Percentiles rank a stretch among this genome's conserved stretches.
These are phyloP conservation scores for Chalciporus piperatus DNA, from an alignment of 768 basidiomycete species.

Conservation along the genomic window DNA sequence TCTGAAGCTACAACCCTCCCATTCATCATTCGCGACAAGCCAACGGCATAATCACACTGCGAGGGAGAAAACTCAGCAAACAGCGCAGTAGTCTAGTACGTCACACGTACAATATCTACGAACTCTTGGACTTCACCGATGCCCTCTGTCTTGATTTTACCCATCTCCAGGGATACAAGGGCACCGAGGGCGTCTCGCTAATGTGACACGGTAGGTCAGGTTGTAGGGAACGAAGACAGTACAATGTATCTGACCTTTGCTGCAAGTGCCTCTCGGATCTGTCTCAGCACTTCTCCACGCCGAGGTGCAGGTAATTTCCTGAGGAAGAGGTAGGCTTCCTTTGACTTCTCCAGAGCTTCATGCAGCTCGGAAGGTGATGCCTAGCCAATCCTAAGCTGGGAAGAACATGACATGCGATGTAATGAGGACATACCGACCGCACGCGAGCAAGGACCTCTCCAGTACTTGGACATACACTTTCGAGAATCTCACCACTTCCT, in stretches of 20 bases:
- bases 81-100: neutral
- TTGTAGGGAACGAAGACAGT: neutral
- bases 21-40: constrained; percentile 92
- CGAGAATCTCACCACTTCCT: constrained; percentile 66
- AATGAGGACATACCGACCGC: constrained; percentile 49
- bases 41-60: constrained; percentile 93
- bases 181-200: constrained; percentile 79
- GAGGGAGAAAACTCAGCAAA: constrained; percentile 8
- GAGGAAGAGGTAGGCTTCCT: constrained; percentile 71
- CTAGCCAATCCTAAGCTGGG: constrained; percentile 32
- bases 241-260: constrained; percentile 52
- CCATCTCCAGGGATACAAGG: constrained; percentile 85
- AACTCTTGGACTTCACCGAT: constrained; percentile 94
- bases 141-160: constrained; percentile 89
- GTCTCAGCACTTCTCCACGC: constrained; percentile 83
- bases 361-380: constrained; percentile 74
- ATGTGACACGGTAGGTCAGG: constrained; percentile 10
- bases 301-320: constrained; percentile 81
- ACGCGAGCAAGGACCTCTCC: constrained; percentile 81
- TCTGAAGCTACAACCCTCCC: constrained; percentile 86
- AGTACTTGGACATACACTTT: constrained; percentile 81
- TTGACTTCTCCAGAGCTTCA: constrained; percentile 60
- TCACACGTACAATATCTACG: constrained; percentile 77
- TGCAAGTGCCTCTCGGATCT: constrained; percentile 80
- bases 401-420: neutral